Evolutionary conservation across 2,329 filamentous ascomycete species (phyloP), one percentile per base, ranked within the genome.

Genomic region (Elsinoe australis): DNA sequence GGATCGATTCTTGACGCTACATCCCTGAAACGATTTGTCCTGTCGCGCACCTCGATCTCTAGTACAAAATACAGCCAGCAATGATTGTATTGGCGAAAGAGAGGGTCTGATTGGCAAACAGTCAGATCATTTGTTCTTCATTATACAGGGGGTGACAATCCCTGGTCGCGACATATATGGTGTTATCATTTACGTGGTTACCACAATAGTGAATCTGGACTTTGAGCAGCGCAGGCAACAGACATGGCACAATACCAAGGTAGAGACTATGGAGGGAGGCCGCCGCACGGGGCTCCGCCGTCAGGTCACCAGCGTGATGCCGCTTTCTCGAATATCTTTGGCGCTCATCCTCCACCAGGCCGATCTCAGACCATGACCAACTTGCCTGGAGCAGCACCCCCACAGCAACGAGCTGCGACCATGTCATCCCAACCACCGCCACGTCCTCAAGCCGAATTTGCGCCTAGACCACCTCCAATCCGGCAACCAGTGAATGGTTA

Each of bases 321-420:
- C 57, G 92, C 90, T 56, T 98, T 94, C 67, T 87, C 85, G 56
- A 90, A 90, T 69, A 96, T 96, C 63, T 98, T 96, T 65, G 92
- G 90, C 58, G 82, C 81, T 55, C 78, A 86, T 55, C 88, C 87
- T 55, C 87, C 87, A 38, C 80, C 86, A 36, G 90, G 90, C 51
- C 83, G 92, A 65, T 94, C 89, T 50, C 89, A 95, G 62, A 95
- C 90, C 19, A 95, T 96, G 88, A 92, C 83, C 54, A 48, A 48
- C 18, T 12, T 38, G 4, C 45, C 32, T 3, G 24, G 31, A 12
- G 88, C 85, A 49, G 82, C 87, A 55, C 76, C 83, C 24, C 68
- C 73, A 51, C 79, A 78, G 70, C 58, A 71, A 59, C 72, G 89
- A 58, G 87, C 87, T 39, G 82, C 87, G 56, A 94, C 87, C 49